A percentile compares a stretch with the other conserved stretches of the same genome.
These are phyloP conservation scores for Medicago truncatula DNA, from an alignment of 306 rosid genomes.

Conservation along the genomic window DNA sequence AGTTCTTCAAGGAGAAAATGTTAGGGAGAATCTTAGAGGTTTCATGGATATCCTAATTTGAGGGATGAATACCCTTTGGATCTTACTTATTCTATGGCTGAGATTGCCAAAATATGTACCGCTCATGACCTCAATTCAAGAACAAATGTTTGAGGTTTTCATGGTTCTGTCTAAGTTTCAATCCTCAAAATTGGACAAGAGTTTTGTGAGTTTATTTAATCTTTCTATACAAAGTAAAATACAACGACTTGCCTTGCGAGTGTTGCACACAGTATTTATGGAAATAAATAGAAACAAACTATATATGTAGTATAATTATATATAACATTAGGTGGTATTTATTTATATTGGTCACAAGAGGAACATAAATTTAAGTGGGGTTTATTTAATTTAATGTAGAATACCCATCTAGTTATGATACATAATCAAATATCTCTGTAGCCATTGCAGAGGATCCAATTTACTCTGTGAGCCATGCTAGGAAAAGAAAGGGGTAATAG, in stretches of 20 bases:
- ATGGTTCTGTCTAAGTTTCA: constrained; percentile 65
- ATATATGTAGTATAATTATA: background rate
- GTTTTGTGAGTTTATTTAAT: background rate
- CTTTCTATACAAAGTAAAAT: background rate
- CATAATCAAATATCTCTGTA: background rate
- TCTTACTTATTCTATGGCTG: constrained; percentile 67
- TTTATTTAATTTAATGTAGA: background rate
- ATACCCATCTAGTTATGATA: background rate
- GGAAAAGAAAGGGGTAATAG: too few species aligned
- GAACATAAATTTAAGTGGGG: background rate
- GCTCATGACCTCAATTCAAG: constrained; percentile 56
- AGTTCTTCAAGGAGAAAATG: too few species aligned
- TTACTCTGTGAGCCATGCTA: background rate
- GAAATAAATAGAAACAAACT: background rate
- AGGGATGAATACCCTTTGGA: constrained; percentile 63
- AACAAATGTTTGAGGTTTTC: constrained; percentile 54
- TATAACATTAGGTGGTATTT: background rate
- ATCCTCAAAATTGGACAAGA: constrained; percentile 40
- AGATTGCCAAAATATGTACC: constrained; percentile 62
- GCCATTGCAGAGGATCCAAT: background rate
- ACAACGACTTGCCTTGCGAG: too few species aligned
- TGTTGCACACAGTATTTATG: background rate
- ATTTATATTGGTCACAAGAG: background rate
- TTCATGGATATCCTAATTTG: constrained; percentile 49
- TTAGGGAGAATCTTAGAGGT: too few species aligned